Conservation (phyloP, 2,329 filamentous ascomycete genomes). For the Raffaelea arxii region DNA sequence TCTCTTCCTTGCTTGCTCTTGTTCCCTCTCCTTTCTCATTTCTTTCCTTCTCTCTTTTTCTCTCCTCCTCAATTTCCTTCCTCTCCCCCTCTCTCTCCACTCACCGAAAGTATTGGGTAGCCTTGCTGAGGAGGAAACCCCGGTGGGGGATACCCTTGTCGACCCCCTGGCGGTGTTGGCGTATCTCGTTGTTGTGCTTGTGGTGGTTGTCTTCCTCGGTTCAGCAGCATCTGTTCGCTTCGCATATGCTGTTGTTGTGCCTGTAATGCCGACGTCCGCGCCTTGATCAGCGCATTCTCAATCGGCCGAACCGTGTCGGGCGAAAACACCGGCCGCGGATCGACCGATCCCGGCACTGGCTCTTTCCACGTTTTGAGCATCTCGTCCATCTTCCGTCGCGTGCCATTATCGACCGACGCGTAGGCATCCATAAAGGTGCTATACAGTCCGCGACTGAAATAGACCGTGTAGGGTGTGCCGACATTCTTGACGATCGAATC, state of each 20-base stretch:
- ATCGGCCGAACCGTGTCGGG: constrained; percentile 81
- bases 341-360: constrained; percentile 85
- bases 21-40: too few species aligned
- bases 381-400: constrained; percentile 87
- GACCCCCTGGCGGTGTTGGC: constrained; percentile 57
- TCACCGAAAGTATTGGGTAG: constrained; percentile 17
- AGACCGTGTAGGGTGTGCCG: constrained; percentile 92
- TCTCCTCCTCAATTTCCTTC: background rate
- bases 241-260: constrained; percentile 46
- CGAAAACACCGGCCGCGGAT: constrained; percentile 85
- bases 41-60: too few species aligned
- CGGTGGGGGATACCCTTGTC: constrained; percentile 17
- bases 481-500: constrained; percentile 99
- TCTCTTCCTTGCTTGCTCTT: too few species aligned
- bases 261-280: constrained; percentile 51
- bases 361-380: constrained; percentile 98
- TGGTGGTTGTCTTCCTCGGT: constrained; percentile 24
- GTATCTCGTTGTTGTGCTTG: constrained; percentile 48
- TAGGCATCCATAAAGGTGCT: constrained; percentile 96
- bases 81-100: background rate
- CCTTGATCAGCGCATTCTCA: constrained; percentile 88
- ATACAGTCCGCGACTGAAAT: constrained; percentile 85
- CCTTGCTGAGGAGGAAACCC: constrained; percentile 24
- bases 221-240: constrained; percentile 44
- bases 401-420: constrained; percentile 71